Evolutionary conservation across 1,284 basidiomycete species (phyloP).

Genomic region (Schizophyllum amplum): DNA sequence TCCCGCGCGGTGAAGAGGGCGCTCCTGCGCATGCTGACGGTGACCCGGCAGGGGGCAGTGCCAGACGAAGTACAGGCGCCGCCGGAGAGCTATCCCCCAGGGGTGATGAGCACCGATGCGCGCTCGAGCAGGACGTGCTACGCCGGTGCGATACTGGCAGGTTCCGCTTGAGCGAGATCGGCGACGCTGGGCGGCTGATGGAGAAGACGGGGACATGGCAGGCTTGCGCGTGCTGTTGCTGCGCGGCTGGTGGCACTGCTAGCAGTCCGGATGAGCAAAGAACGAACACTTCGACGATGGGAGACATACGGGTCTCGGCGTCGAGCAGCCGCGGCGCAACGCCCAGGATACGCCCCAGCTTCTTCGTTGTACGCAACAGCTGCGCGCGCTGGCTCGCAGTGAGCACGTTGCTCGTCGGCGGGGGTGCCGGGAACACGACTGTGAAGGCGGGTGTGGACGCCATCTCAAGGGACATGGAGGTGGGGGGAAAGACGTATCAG

Average conservation of each 20-base stretch:
- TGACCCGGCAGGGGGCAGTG: not conserved
- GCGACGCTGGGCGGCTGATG: not conserved
- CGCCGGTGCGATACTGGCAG: not conserved
- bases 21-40: too few relatives aligned
- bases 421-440: constrained; percentile 44
- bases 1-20: not conserved
- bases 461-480: not conserved
- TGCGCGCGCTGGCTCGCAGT: constrained; percentile 45
- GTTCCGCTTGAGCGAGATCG: too few relatives aligned
- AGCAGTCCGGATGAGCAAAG: not conserved
- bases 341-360: constrained; percentile 53
- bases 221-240: not conserved
- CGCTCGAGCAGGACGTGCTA: not conserved
- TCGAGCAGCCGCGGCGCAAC: constrained; percentile 55
- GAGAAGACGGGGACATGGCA: not conserved
- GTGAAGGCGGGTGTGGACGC: constrained; percentile 5
- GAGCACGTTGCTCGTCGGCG: constrained; percentile 52
- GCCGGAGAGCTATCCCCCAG: not conserved
- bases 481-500: not conserved
- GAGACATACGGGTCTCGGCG: not conserved
- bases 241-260: not conserved
- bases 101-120: not conserved
- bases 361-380: constrained; percentile 50
- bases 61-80: not conserved
- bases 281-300: not conserved